A percentile compares a stretch with the other conserved stretches of the same genome.
phyloP scores from a whole-genome alignment of 768 basidiomycete genomes.

The Pleurotus djamor region DNA sequence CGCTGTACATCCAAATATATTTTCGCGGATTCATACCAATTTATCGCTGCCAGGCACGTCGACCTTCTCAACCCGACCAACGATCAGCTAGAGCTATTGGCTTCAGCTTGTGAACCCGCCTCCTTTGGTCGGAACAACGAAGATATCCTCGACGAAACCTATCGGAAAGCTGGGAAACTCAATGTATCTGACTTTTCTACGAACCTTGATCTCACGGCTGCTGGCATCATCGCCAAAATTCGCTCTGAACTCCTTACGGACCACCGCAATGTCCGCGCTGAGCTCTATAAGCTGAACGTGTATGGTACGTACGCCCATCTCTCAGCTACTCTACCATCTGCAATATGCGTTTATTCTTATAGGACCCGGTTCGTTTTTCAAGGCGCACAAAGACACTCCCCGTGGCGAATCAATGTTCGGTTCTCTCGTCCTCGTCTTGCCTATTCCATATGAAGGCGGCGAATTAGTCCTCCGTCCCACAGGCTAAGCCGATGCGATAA shows the following conservation, averaged over 20 bases:
- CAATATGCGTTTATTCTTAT: not conserved
- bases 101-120: constrained; percentile 27
- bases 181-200: constrained; percentile 21
- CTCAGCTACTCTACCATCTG: not conserved
- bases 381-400: constrained; percentile 47
- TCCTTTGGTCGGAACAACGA: constrained; percentile 25
- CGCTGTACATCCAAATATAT: not conserved
- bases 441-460: constrained; percentile 44
- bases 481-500: constrained; percentile 28
- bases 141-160: constrained; percentile 30
- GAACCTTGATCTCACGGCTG: constrained; percentile 17
- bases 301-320: constrained; percentile 23
- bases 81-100: constrained; percentile 18
- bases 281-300: constrained; percentile 35
- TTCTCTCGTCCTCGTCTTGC: constrained; percentile 50
- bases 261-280: constrained; percentile 16
- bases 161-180: constrained; percentile 33
- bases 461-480: constrained; percentile 31
- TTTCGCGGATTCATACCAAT: too few relatives aligned
- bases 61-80: not conserved
- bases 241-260: constrained; percentile 14
- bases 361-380: constrained; percentile 47
- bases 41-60: not conserved
- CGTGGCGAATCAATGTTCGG: constrained; percentile 43
- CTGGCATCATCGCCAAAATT: constrained; percentile 22